Evolutionary conservation across 2,329 filamentous ascomycete species (phyloP), one percentile per base, ranked within the genome.

Genomic region (Calonectria hongkongensis): DNA sequence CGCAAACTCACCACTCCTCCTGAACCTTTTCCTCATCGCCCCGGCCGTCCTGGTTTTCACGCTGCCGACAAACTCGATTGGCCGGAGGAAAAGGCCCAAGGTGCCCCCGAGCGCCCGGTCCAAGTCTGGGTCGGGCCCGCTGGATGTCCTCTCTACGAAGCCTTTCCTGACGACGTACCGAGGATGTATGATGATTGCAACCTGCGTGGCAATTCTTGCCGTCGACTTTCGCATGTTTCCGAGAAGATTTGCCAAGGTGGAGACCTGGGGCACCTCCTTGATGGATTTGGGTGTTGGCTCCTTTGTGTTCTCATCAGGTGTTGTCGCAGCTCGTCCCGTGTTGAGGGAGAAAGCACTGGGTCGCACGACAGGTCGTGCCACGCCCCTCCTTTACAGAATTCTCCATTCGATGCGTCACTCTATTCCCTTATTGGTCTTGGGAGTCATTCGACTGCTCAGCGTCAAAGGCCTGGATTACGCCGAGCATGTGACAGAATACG

Each of bases 241-340:
- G 2, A 92, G 97, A 33, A 93, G 97, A 39, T 98, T 98, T 82
- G 97, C 95, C 70, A 99, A 99, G 86, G 97, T 98, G 2, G 97
- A 99, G 85, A 98, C 95, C n/a, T 99, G 97, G 95, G 97, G 97
- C 68, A 98, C 96, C 1, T 98, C 96, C n/a, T 87, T 99, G 74
- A 99, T 99, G 97, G 97, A 99, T 82, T 89, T 98, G 80, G 97
- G 97, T 62, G 97, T 99, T 60, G 97, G 97, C 33, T 98, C 96
- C 15, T 99, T 99, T 85, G 97, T 99, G 79, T 99, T 98, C 85
- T 95, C 95, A 2, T 94, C 94, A 18, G 97, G 97, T 27, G 87
- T 98, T 41, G 95, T 98, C n/a, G 95, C 94, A 45, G 95, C 96
- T 16, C 90, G 96, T 21, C 92, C 94, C 2, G 88, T 95, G 15